Conservation (phyloP, 1,139 yeast genomes). For the Scheffersomyces lignicola region DNA sequence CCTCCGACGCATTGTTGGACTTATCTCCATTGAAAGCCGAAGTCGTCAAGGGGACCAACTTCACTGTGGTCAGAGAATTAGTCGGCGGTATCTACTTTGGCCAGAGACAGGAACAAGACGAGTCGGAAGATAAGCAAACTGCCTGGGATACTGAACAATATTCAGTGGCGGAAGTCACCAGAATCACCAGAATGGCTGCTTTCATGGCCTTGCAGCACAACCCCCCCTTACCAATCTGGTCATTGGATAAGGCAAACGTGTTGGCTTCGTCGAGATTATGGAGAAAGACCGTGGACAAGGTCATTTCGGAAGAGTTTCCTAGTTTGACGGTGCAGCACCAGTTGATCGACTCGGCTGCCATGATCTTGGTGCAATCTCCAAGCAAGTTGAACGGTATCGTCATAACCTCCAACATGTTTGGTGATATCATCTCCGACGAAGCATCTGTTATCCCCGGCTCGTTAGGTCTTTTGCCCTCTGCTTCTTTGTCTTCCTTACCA, state of each 20-base stretch:
- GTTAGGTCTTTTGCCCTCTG: constrained; percentile 91
- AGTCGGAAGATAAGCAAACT: constrained; percentile 56
- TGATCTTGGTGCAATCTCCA: constrained; percentile 91
- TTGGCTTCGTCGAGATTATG: constrained; percentile 94
- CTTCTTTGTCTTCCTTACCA: constrained; percentile 92
- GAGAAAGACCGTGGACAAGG: constrained; percentile 89
- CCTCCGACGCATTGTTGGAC: constrained; percentile 79
- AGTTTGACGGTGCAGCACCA: constrained; percentile 84
- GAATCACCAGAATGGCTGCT: constrained; percentile 98
- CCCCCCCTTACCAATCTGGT: constrained; percentile 95
- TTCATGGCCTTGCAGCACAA: constrained; percentile 89
- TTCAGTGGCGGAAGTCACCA: constrained; percentile 84
- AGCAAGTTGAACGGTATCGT: constrained; percentile 87
- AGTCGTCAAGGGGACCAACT: constrained; percentile 84
- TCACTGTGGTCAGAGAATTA: constrained; percentile 90
- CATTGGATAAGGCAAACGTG: constrained; percentile 95
- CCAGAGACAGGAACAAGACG: constrained; percentile 88
- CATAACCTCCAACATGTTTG: constrained; percentile 94
- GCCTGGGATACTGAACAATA: constrained; percentile 96
- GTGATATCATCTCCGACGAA: constrained; percentile 96
- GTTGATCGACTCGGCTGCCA: constrained; percentile 96
- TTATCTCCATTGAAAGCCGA: constrained; percentile 86
- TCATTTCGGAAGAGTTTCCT: constrained; percentile 86
- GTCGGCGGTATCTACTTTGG: constrained; percentile 99
- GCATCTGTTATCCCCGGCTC: constrained; percentile 98